A percentile compares a stretch with the other conserved stretches of the same genome.
phyloP scores from a whole-genome alignment of 176 grass and related monocot species.

The Musa itinerans region DNA sequence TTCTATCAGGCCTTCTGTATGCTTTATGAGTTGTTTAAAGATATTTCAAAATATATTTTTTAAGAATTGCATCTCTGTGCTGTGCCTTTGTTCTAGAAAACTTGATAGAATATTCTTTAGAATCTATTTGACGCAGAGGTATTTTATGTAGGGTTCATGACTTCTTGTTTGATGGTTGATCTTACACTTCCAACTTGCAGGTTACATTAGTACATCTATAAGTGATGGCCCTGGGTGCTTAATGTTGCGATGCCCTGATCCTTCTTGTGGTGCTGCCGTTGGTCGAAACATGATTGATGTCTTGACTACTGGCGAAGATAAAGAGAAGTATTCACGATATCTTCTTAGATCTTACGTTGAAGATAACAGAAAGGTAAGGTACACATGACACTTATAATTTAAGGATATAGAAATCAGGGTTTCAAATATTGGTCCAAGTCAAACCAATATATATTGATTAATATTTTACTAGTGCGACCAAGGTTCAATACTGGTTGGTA shows the following conservation, averaged over 20 bases:
- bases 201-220: slow-evolving; percentile 95
- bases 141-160: too few relatives aligned
- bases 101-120: too few relatives aligned
- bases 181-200: slow-evolving; percentile 25
- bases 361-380: slow-evolving; percentile 99
- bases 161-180: not conserved
- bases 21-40: too few relatives aligned
- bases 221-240: slow-evolving; percentile 98
- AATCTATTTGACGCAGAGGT: not conserved
- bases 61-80: too few relatives aligned
- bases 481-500: too few relatives aligned
- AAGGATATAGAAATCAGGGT: not conserved
- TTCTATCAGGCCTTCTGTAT: too few relatives aligned
- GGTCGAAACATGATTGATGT: slow-evolving; percentile 75
- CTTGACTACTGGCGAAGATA: slow-evolving; percentile 59
- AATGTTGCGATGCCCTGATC: slow-evolving; percentile 96
- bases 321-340: slow-evolving; percentile 77
- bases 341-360: slow-evolving; percentile 93
- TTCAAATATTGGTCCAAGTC: too few relatives aligned
- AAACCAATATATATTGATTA: too few relatives aligned
- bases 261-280: slow-evolving; percentile 75
- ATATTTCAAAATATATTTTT: too few relatives aligned
- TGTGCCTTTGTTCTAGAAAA: too few relatives aligned
- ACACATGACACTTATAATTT: not conserved
- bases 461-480: too few relatives aligned